Evolutionary conservation across 805 yeast genomes (phyloP), one percentile per base, ranked within the genome.

Genomic region (Maudiozyma serrabonitensis): DNA sequence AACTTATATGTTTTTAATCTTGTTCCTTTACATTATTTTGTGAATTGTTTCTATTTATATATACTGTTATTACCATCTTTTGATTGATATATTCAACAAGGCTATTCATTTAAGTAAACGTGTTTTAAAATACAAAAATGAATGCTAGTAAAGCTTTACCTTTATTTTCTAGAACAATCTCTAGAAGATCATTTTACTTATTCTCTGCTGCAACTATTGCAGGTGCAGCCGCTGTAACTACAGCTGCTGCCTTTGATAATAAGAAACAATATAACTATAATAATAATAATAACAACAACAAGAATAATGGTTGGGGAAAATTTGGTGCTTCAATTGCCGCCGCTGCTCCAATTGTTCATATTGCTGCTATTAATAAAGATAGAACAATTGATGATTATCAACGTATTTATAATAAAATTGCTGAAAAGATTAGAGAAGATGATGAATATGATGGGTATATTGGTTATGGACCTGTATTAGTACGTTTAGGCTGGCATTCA

Each of bases 401-500:
- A 66, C 59, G 70, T 51, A 79, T 79, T 52, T 91, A 81, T 69
- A 82, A 79, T 69, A 93, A 80, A 55, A 87, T 79, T 75, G 96
- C 82, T 35, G 62, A 61, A 41, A 76, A 74, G 63, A 63, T 85
- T 23, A 71, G 74, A 54, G 86, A 80, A 8, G 70, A 74, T 18
- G 75, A 72, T 48, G 76, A 71, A 45, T 81, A 77, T 61, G 90
- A 84, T 57, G 82, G 80, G 54, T 80, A 79, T 37, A 79, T 82
- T 25, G 83, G 81, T 3, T 75, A 80, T 53, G 93, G 90, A 0
- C 96, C 95, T 9, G 79, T 83, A 15, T 69, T 87, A 40, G 79
- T 87, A 23, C 79, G 95, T 58, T 74, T 86, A 49, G 84, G 95
- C 26, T 87, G 95, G 95, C 95, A 87, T 63, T 78, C 83, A 35